Evolutionary conservation across 805 yeast species (phyloP), one percentile per base, ranked within the genome.

Genomic region (Barnettozyma vustinii): DNA sequence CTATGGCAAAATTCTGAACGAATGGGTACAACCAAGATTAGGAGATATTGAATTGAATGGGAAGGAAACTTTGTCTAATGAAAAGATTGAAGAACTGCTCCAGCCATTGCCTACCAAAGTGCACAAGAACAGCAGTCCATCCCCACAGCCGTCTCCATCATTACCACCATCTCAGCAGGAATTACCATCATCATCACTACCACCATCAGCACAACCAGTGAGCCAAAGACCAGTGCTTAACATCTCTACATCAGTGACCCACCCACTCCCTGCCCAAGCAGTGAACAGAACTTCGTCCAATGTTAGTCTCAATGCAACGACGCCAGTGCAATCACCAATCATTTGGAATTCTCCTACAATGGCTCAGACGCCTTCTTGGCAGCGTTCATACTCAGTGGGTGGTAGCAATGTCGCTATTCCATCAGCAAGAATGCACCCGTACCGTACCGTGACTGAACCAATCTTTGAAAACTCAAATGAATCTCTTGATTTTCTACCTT

Each of bases 1-100:
- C 39, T 61, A 61, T 40, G 49, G 49, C 6, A 53, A 57, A 1
- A 55, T 65, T 3, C 48, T 69, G 26, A 47, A 56, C 15, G 60
- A 60, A 1, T 69, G 71, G 72, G 45, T 57, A 12, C 40, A 40
- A 25, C 60, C 64, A 19, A 55, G 63, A 46, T 21, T 51, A 4
- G 65, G 66, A 13, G 75, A 71, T 37, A 51, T 67, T n/a, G 63
- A 60, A 35, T 46, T 55, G 8, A 46, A 45, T 9, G 47, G 50
- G 2, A 40, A 46, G 2, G 59, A 56, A 8, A 45, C 44, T 5
- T 45, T 49, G 7, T 43, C 59, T 8, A 52, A 50, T 27, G 59
- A 58, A 16, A 51, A 51, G 5, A 53, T 61, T 19, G 64, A 60
- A 37, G 52, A 53, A 19, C 25, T 54, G 1, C 42, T 61, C 27